Base-by-base conservation (phyloP, 352 stramenopile genomes). In the Pythium dissotocum region DNA sequence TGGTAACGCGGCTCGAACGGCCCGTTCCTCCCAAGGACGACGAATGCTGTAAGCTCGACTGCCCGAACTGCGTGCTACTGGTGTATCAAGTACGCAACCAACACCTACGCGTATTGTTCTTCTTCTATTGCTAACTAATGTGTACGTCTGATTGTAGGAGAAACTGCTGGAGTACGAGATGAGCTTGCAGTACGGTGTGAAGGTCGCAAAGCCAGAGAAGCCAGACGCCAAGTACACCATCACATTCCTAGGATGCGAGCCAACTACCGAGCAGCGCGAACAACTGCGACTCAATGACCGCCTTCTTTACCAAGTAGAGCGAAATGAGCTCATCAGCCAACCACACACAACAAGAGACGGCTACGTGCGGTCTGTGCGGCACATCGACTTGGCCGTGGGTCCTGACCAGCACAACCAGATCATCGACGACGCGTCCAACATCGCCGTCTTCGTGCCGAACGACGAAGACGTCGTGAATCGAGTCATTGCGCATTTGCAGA, bases 31-130 rank as follows among this genome's bases (percentile, higher is more conserved):
- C 88, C 42, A 75, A 80, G 35, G 86, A 94, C 53, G 86, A 91
- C 67, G 88, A 95, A 59, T 95, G 88, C 72, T 95, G 88, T 69
- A 76, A 91, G 40, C 75, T 89, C 48, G 87, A 94, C 70, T 95
- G 88, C 57, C 88, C 88, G 38, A 95, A 94, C 68, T 95, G 88
- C 68, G 86, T 95, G n/a, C 72, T 93, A 21, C 69, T 95, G 16
- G 79, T 92, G 57, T 95, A 95, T 58, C 83, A 95, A 76, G 87
- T 93, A 62, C 24, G 61, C 10, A 10, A 18, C 12, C 33, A 30
- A 24, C 18, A 26, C 24, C 59, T 36, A 4, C 42, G n/a, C 26
- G 9, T 10, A 38, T 44, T 44, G 8, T 16, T 14, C 36, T 44
- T 12, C 36, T 44, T 4, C 36, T 24, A 24, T 24, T 24, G 21